phyloP scores from a whole-genome alignment of 768 basidiomycete species.

The Aureoboletus auriporus region DNA sequence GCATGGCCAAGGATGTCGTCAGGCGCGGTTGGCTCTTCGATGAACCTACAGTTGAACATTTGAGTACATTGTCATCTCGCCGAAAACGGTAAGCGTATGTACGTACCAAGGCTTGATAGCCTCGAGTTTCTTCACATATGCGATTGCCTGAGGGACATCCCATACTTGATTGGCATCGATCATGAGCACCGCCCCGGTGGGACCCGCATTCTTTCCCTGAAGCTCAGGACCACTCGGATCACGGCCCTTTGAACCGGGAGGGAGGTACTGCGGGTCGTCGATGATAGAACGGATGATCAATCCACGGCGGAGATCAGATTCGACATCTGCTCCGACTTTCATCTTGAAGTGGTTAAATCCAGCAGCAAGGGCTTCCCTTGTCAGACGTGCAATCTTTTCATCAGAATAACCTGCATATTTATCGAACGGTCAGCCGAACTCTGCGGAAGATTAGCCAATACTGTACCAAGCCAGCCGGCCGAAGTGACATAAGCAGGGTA shows the following conservation, averaged over 20 bases:
- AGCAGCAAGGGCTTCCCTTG: slow-evolving; percentile 74
- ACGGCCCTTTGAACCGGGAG: slow-evolving; percentile 49
- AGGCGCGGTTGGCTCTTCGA: slow-evolving; percentile 95
- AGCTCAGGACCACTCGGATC: slow-evolving; percentile 62
- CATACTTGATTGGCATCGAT: slow-evolving; percentile 97
- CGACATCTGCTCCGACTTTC: slow-evolving; percentile 88
- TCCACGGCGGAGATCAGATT: slow-evolving; percentile 83
- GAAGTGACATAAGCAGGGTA: slow-evolving; percentile 95
- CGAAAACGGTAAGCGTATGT: background rate
- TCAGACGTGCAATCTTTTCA: slow-evolving; percentile 85
- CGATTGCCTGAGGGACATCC: slow-evolving; percentile 91
- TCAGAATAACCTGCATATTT: slow-evolving; percentile 69
- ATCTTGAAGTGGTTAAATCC: slow-evolving; percentile 99
- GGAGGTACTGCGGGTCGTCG: slow-evolving; percentile 84
- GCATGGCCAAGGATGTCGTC: slow-evolving; percentile 92
- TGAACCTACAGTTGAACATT: slow-evolving; percentile 58
- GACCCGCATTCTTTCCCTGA: slow-evolving; percentile 88
- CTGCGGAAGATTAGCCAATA: slow-evolving; percentile 4
- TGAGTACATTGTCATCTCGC: background rate
- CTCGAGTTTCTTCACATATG: slow-evolving; percentile 78
- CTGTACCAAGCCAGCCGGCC: slow-evolving; percentile 85
- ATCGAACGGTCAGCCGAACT: slow-evolving; percentile 4
- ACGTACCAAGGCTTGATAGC: slow-evolving; percentile 82
- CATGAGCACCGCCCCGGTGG: slow-evolving; percentile 93
- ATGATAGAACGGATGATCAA: slow-evolving; percentile 91